A percentile compares a stretch with the other conserved stretches of the same genome.
phyloP scores from a whole-genome alignment of 2,329 filamentous ascomycete species.

The Hymenoscyphus fructigenus region DNA sequence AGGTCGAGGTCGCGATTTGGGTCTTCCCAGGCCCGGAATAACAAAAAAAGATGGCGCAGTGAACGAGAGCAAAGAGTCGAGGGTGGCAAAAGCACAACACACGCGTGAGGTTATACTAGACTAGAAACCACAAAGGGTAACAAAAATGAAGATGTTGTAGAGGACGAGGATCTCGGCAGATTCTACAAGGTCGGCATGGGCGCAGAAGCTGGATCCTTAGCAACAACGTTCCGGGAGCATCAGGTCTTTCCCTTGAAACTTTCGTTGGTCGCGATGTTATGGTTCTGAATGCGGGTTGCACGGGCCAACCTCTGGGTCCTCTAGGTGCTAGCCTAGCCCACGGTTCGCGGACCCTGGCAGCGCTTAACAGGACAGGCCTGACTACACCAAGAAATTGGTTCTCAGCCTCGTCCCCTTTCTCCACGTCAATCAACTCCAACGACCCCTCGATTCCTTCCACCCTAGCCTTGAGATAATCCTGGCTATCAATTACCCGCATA shows the following conservation, averaged over 20 bases:
- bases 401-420: background rate
- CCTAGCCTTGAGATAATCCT: background rate
- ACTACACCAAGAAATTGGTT: background rate
- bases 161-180: background rate
- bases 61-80: constrained; percentile 10
- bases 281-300: constrained; percentile 23
- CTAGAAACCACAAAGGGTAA: background rate
- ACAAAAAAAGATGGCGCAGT: constrained; percentile 12
- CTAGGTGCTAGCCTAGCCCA: background rate
- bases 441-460: background rate
- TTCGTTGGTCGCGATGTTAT: constrained; percentile 30
- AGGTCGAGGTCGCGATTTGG: background rate
- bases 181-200: background rate
- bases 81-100: background rate
- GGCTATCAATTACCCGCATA: too few relatives aligned
- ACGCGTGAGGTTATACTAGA: background rate
- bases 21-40: background rate
- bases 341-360: background rate
- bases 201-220: background rate
- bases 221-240: background rate
- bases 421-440: background rate
- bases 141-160: background rate
- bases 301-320: background rate
- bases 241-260: background rate
- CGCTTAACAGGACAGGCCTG: background rate